Conservation (phyloP, 768 basidiomycete genomes). For the Gloeostereum incarnatum region DNA sequence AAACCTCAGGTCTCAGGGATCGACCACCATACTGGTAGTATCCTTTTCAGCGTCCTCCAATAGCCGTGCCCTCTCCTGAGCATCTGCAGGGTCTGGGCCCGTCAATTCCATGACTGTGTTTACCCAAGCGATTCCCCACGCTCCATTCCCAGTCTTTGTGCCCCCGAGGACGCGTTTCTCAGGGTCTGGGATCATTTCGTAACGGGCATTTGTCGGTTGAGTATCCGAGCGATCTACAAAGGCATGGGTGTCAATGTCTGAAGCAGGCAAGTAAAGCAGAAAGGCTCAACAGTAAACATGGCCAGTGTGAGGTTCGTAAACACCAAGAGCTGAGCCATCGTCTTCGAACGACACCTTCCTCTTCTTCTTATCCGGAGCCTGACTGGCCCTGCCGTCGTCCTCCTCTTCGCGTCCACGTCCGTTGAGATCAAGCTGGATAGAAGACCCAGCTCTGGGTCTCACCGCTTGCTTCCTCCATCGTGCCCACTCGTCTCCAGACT, state of each 20-base stretch:
- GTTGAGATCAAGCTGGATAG: slow-evolving; percentile 22
- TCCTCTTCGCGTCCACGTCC: slow-evolving; percentile 22
- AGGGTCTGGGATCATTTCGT: slow-evolving; percentile 48
- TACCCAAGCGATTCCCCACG: slow-evolving; percentile 77
- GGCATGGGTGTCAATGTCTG: slow-evolving; percentile 5
- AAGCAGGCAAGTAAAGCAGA: slow-evolving; percentile 1
- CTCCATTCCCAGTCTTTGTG: slow-evolving; percentile 66
- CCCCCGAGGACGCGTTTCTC: slow-evolving; percentile 51
- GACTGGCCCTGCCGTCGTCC: slow-evolving; percentile 13
- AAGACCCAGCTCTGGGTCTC: slow-evolving; percentile 42
- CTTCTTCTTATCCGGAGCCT: slow-evolving; percentile 17
- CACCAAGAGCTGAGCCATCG: slow-evolving; percentile 34
- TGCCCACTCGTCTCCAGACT: slow-evolving; percentile 57
- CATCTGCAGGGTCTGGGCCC: slow-evolving; percentile 4
- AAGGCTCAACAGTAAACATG: slow-evolving; percentile 59
- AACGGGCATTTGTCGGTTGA: slow-evolving; percentile 58
- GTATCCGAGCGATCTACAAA: slow-evolving; percentile 63
- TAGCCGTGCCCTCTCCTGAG: slow-evolving; percentile 5
- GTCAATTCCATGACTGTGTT: slow-evolving; percentile 43
- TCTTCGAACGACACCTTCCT: slow-evolving; percentile 18
- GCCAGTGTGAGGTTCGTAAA: slow-evolving; percentile 79
- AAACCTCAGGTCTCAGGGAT: neutral
- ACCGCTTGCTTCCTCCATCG: slow-evolving; percentile 47
- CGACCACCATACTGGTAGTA: neutral
- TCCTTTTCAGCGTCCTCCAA: slow-evolving; percentile 5